Evolutionary conservation across 2,329 filamentous ascomycete species (phyloP), one percentile per base, ranked within the genome.

Genomic region (Aureobasidium subglaciale): DNA sequence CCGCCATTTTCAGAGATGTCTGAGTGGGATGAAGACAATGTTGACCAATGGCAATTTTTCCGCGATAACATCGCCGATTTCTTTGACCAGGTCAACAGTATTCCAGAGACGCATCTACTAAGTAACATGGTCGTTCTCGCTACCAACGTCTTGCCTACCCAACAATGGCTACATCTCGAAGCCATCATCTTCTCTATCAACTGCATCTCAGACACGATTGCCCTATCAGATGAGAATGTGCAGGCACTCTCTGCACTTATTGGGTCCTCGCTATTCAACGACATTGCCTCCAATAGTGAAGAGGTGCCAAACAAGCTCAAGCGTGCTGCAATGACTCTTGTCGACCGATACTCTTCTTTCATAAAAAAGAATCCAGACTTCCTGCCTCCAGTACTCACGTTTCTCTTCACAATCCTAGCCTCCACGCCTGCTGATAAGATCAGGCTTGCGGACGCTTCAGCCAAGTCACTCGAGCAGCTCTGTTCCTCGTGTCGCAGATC

Each of bases 1-100:
- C 86, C 88, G 4, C 73, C 82, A 0, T 63, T 73, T 1, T 74
- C 80, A 9, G 73, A 78, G 7, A 81, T 84, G 43, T 74, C 76
- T 27, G 73, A 76, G 0, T 92, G 88, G 88, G 86, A 88, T 59
- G 82, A 83, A 4, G 80, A 82, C 22, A 84, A 88, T 30, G 81
- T 81, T 35, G 78, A 79, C 49, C 82, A 78, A 0, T 91, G 91
- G 68, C 76, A 78, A 50, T 84, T 87, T 56, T 88, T 88, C 45
- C 79, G 89, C 27, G 84, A 87, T 62, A 89, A 95, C 63, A 84
- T 91, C n/a, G 79, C 81, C 49, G 88, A 95, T 66, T 78, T 93
- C 49, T 75, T 93, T 25, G 83, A 90, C 61, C 83, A 86, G 2
- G 80, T 85, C 2, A 91, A 85, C 62, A 76, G 84, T 3, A 65